These are phyloP conservation scores for Taiozyma onychis DNA, from an alignment of 1,139 yeast genomes.

Conservation along the genomic window DNA sequence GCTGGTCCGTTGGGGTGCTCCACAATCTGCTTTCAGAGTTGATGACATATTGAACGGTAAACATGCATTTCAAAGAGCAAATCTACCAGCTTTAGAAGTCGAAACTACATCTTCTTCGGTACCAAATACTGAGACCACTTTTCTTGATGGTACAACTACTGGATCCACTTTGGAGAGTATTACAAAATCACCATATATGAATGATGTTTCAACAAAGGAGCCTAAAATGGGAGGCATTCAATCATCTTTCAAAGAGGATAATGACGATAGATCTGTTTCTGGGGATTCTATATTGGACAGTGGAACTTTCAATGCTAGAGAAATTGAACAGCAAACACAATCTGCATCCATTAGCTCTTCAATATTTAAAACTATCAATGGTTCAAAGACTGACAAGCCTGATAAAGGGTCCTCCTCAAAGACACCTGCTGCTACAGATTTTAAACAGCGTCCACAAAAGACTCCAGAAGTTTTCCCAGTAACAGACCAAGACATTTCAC, in stretches of 20 bases:
- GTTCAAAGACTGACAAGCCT: not conserved
- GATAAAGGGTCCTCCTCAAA: not conserved
- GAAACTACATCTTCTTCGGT: not conserved
- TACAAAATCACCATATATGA: constrained; percentile 10
- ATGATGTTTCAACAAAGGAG: not conserved
- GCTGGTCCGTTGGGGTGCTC: constrained; percentile 47
- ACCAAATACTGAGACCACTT: not conserved
- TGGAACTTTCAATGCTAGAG: constrained; percentile 1
- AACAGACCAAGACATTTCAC: constrained; percentile 7
- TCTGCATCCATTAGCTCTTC: constrained; percentile 11
- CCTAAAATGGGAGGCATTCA: not conserved
- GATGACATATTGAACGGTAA: constrained; percentile 32
- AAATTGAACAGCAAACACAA: not conserved
- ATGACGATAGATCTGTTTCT: not conserved
- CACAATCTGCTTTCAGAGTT: constrained; percentile 37
- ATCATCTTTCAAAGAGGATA: not conserved
- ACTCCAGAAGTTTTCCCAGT: constrained; percentile 13
- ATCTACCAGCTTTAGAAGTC: constrained; percentile 12
- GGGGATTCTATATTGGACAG: constrained; percentile 11
- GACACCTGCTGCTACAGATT: not conserved
- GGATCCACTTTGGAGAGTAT: constrained; percentile 11
- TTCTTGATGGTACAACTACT: constrained; percentile 1
- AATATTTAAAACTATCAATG: constrained; percentile 2
- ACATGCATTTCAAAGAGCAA: constrained; percentile 35
- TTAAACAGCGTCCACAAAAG: not conserved